phyloP scores from a whole-genome alignment of 179 eudicot species.

The Drosera spatulata region DNA sequence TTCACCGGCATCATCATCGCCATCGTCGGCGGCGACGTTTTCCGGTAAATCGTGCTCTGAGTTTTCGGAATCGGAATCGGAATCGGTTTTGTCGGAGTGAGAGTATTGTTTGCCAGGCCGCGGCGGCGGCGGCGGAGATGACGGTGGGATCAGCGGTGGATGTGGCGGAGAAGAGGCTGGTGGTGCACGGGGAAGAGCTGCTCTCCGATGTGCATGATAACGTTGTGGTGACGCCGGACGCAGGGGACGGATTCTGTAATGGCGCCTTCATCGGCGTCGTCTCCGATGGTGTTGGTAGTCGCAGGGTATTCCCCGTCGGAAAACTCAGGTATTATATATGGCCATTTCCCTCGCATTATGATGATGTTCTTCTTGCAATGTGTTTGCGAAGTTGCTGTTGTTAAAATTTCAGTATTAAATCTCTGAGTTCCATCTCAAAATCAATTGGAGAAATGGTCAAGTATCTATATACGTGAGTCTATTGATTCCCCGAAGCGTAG shows the following conservation, averaged over 20 bases:
- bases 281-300: constrained; percentile 55
- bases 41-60: too few species aligned
- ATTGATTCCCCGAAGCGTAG: too few species aligned
- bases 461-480: too few species aligned
- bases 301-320: constrained; percentile 68
- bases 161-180: constrained; percentile 32
- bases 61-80: too few species aligned
- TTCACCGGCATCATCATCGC: too few species aligned
- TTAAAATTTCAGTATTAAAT: too few species aligned
- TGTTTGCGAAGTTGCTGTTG: too few species aligned
- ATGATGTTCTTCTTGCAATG: background rate
- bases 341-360: background rate
- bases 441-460: too few species aligned
- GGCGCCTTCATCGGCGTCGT: constrained; percentile 65
- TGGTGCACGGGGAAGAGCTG: constrained; percentile 37
- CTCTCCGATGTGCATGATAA: constrained; percentile 41
- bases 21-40: too few species aligned
- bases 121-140: constrained; percentile 17
- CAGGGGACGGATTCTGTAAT: constrained; percentile 21
- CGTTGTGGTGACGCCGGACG: constrained; percentile 32
- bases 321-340: constrained; percentile 39
- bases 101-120: too few species aligned
- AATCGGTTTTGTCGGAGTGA: too few species aligned
- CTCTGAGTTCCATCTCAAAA: too few species aligned
- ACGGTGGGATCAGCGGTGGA: constrained; percentile 61